Evolutionary conservation across 129 eudicot genomes (phyloP).

Genomic region (Flaveria bidentis): DNA sequence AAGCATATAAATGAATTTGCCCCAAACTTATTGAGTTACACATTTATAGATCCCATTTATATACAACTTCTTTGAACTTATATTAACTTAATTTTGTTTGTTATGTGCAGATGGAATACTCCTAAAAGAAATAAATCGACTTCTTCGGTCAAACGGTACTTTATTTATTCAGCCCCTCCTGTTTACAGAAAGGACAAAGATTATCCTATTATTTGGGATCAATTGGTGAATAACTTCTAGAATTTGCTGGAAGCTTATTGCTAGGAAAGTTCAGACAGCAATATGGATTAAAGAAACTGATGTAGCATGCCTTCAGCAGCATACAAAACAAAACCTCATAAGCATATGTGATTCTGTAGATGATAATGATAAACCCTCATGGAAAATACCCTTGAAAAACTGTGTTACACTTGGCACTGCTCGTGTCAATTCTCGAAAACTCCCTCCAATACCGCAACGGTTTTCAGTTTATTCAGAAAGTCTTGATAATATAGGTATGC

Average conservation of each 20-base stretch:
- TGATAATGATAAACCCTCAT: constrained; percentile 44
- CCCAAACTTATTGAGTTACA: neutral
- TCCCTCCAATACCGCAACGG: constrained; percentile 88
- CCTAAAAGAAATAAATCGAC: constrained; percentile 77
- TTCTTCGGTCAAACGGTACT: constrained; percentile 79
- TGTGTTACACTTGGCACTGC: constrained; percentile 47
- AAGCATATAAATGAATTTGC: neutral
- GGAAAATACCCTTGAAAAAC: constrained; percentile 71
- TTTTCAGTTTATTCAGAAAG: constrained; percentile 65
- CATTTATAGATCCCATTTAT: neutral
- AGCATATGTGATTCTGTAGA: constrained; percentile 62
- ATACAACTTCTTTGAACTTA: neutral
- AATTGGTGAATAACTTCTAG: constrained; percentile 72
- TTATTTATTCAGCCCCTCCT: constrained; percentile 96
- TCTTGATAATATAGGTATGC: constrained; percentile 43
- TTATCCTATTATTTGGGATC: constrained; percentile 86
- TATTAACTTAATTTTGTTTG: neutral
- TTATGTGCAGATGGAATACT: constrained; percentile 75
- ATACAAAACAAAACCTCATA: constrained; percentile 60
- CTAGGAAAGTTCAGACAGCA: constrained; percentile 87
- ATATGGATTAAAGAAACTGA: constrained; percentile 77
- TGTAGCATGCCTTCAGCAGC: constrained; percentile 60
- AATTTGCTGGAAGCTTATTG: constrained; percentile 95
- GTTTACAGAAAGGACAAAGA: constrained; percentile 95
- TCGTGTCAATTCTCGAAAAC: constrained; percentile 40